Evolutionary conservation across 148 eudicot species (phyloP), one percentile per base, ranked within the genome.

Genomic region (Dianthus caryophyllus): DNA sequence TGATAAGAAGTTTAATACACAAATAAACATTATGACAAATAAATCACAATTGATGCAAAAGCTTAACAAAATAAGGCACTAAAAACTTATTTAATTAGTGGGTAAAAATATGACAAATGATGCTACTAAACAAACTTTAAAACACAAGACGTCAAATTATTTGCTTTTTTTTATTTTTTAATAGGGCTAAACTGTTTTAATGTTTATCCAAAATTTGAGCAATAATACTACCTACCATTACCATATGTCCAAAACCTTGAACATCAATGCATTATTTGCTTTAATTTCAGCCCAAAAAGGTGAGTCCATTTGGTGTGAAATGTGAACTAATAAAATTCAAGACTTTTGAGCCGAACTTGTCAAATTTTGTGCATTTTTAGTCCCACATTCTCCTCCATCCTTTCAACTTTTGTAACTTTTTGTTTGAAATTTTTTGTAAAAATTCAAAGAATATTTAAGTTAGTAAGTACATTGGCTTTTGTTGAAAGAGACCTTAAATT

Each of bases 271-370:
- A n/a, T n/a, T n/a, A n/a, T n/a, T 58, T 58, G 22, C 21, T 44
- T 18, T n/a, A n/a, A n/a, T n/a, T 53, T n/a, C 21, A 25, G 61
- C 61, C 61, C 60, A 63, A 51, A n/a, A 26, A 53, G 61, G 27
- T 71, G 52, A 71, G 65, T 56, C 74, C 47, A 71, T 61, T n/a
- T 70, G 66, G 73, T 33, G 59, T 70, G 73, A 70, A 47, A 17
- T 30, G 12, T 70, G 47, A 50, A 61, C 15, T n/a, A 16, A 36
- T 16, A 26, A 61, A 38, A n/a, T n/a, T 33, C 7, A 7, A 33
- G 38, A 33, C 38, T 33, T 44, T 25, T 13, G 52, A 63, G 25
- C 13, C 22, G 2, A 14, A 21, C 41, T 58, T 18, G 0, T 18
- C 4, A 44, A 31, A 33, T 33, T 33, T 33, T 33, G 3, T 33